phyloP scores from a whole-genome alignment of 1,284 basidiomycete species.

The Austropuccinia psidii region DNA sequence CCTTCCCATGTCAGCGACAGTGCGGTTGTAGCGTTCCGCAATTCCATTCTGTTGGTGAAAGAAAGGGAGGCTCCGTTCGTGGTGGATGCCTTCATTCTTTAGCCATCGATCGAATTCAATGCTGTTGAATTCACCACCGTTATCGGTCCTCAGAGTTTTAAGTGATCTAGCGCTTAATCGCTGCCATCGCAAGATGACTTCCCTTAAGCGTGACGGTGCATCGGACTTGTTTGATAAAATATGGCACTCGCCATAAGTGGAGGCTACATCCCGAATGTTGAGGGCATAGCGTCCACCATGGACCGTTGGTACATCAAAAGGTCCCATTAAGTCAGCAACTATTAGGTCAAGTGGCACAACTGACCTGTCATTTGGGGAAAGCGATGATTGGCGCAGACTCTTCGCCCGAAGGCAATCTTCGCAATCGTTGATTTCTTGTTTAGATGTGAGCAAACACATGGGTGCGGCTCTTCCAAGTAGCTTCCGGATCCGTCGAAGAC shows the following conservation, averaged over 20 bases:
- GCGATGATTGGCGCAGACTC: no score
- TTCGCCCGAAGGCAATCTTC: slow-evolving; percentile 17
- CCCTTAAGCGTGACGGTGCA: neutral
- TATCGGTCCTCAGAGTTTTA: neutral
- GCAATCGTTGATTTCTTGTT: neutral
- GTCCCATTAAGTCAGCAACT: neutral
- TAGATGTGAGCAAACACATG: neutral
- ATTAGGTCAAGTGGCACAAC: neutral
- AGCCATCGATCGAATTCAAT: neutral
- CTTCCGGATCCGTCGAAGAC: neutral
- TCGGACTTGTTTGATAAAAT: neutral
- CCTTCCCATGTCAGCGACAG: neutral
- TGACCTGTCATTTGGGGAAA: no score
- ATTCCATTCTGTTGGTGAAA: neutral
- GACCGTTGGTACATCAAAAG: neutral
- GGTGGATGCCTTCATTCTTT: neutral
- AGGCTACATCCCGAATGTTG: neutral
- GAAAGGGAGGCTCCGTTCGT: neutral
- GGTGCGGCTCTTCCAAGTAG: neutral
- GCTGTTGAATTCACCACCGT: slow-evolving; percentile 2
- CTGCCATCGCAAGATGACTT: neutral
- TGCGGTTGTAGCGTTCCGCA: neutral
- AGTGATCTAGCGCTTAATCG: neutral
- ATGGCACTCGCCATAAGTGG: neutral
- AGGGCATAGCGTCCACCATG: neutral